Conservation (phyloP, 106 monocot species). For the Allium sativum region DNA sequence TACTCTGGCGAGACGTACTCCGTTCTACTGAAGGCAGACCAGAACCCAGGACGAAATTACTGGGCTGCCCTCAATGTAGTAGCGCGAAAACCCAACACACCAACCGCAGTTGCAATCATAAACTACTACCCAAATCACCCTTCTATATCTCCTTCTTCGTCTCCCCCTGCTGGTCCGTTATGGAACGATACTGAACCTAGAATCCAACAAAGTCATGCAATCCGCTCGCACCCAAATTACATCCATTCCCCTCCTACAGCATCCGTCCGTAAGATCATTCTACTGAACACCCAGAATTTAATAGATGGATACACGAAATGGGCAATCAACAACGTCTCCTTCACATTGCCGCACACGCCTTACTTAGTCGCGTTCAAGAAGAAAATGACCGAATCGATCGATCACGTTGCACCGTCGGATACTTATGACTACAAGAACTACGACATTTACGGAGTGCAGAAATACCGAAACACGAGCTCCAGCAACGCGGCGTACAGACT, state of each 20-base stretch:
- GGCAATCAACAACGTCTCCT: constrained; percentile 78
- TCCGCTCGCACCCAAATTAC: constrained; percentile 33
- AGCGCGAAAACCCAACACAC: constrained; percentile 39
- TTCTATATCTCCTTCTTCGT: constrained; percentile 18
- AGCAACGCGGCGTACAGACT: constrained; percentile 38
- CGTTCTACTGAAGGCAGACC: constrained; percentile 58
- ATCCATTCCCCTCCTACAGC: constrained; percentile 27
- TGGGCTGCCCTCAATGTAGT: constrained; percentile 66
- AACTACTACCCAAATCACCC: constrained; percentile 62
- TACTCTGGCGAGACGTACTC: constrained; percentile 98
- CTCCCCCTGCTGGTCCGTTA: constrained; percentile 26
- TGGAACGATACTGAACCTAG: constrained; percentile 59
- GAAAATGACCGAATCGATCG: constrained; percentile 25
- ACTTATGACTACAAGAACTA: constrained; percentile 29
- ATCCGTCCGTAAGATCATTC: constrained; percentile 42
- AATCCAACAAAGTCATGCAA: constrained; percentile 31
- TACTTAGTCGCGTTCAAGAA: constrained; percentile 59
- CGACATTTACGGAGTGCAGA: constrained; percentile 7
- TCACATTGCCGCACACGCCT: constrained; percentile 49
- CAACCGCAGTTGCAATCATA: constrained; percentile 48
- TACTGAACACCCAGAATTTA: constrained; percentile 82
- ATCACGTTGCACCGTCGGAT: constrained; percentile 36
- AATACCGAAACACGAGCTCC: constrained; percentile 10
- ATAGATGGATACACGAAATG: constrained; percentile 44
- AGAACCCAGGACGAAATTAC: constrained; percentile 64